Evolutionary conservation across 352 stramenopile species (phyloP).

Genomic region (Phytophthora podocarpi): DNA sequence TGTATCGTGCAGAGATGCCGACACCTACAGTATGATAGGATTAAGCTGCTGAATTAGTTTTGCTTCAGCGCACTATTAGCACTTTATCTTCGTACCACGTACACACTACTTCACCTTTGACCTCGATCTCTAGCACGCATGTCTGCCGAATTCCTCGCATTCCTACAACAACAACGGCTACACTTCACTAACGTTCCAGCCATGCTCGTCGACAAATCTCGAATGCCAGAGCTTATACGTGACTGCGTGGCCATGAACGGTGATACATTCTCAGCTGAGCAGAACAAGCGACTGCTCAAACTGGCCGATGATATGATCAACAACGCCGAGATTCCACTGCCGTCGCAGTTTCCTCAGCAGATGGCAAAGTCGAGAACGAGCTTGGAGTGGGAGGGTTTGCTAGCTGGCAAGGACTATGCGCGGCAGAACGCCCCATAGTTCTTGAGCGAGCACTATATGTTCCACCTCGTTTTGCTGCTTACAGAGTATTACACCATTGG

Average conservation of each 20-base stretch:
- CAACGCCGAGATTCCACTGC: conserved; percentile 48
- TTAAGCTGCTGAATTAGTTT: neutral
- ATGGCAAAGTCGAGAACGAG: too few relatives aligned
- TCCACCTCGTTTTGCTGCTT: too few relatives aligned
- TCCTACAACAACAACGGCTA: conserved; percentile 38
- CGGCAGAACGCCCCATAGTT: too few relatives aligned
- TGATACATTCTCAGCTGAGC: conserved; percentile 25
- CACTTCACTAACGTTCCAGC: conserved; percentile 40
- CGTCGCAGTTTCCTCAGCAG: too few relatives aligned
- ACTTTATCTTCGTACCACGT: conserved; percentile 4
- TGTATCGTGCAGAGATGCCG: neutral
- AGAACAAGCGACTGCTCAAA: too few relatives aligned
- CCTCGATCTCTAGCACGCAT: conserved; percentile 15
- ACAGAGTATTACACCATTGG: too few relatives aligned
- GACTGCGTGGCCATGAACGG: conserved; percentile 53
- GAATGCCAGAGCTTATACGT: conserved; percentile 53
- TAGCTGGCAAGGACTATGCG: too few relatives aligned
- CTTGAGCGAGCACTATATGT: too few relatives aligned
- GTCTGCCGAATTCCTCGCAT: conserved; percentile 44
- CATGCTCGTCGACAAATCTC: conserved; percentile 52
- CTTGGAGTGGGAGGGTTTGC: too few relatives aligned
- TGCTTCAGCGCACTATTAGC: neutral
- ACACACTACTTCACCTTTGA: too few relatives aligned
- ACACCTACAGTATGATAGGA: too few relatives aligned
- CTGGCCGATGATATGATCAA: conserved; percentile 40